phyloP scores from a whole-genome alignment of 306 rosid species.

The Hippophae gyantsensis region DNA sequence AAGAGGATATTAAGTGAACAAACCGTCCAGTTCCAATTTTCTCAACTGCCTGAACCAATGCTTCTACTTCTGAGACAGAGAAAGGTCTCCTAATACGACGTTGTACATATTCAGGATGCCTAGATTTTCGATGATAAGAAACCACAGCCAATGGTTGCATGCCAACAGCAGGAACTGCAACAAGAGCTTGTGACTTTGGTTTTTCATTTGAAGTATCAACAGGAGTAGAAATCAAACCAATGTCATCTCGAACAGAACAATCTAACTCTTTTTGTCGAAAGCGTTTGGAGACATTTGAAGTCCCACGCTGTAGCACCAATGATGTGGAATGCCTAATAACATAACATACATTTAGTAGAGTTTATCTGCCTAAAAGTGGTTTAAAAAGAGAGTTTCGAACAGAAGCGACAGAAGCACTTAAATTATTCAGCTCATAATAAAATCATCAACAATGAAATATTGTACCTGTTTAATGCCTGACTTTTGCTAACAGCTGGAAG shows the following conservation, averaged over 20 bases:
- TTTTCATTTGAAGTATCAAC: slow-evolving; percentile 32
- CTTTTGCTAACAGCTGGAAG: slow-evolving; percentile 20
- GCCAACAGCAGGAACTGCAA: slow-evolving; percentile 48
- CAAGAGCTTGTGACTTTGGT: slow-evolving; percentile 40
- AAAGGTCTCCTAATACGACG: slow-evolving; percentile 80
- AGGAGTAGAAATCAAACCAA: slow-evolving; percentile 22
- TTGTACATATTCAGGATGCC: slow-evolving; percentile 46
- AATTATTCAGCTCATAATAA: neutral
- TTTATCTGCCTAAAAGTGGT: too few species aligned
- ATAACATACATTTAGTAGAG: slow-evolving; percentile 1
- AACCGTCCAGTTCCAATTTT: slow-evolving; percentile 87
- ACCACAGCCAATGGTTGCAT: slow-evolving; percentile 53
- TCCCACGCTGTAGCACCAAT: slow-evolving; percentile 34
- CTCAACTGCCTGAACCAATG: slow-evolving; percentile 72
- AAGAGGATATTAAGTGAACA: neutral
- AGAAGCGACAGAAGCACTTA: neutral
- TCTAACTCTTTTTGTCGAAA: slow-evolving; percentile 29
- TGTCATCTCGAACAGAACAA: slow-evolving; percentile 35
- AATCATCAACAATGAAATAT: slow-evolving; percentile 1
- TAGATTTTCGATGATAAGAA: slow-evolving; percentile 44
- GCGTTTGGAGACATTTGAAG: slow-evolving; percentile 30
- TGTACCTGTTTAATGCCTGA: slow-evolving; percentile 37
- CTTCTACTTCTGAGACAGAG: slow-evolving; percentile 74
- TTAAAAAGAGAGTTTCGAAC: too few species aligned
- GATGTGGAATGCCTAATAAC: slow-evolving; percentile 41